Base-by-base conservation (phyloP, 768 basidiomycete species). In the Mycena leptocephala region DNA sequence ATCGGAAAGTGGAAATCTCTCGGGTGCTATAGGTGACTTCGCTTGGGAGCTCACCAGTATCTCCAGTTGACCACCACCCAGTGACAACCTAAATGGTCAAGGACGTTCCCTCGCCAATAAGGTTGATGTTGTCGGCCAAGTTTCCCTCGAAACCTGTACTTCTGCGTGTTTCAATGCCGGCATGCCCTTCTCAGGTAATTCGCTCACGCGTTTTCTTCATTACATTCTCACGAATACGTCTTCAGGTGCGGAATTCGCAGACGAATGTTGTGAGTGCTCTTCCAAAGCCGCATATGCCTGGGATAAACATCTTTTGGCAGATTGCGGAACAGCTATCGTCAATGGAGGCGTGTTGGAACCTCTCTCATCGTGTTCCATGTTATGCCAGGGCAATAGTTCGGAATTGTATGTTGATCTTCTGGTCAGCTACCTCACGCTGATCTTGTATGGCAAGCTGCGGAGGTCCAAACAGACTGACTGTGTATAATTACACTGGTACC, bases 401-500 rank as follows among this genome's bases (percentile, higher is more conserved):
- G 92, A 95, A 80, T 92, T 92, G 77, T 78, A 51, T 16, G 71
- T 77, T 9, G 20, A 28, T 64, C 6, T 16, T 7, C 3, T 35
- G 30, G 22, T 5, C 13, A 8, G 18, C 13, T 26, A 30, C 8
- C 20, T 32, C 11, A 33, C 24, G 3, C 63, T 70, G 8, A 75
- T 51, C 9, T 26, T 30, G 30, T 14, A 14, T 24, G 18, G 22
- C 5, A 55, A 78, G 77, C 72, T 96, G 95, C 77, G 95, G 95
- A 26, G 95, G 95, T 37, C 93, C 94, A 0, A 88, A 93, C 79
- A 85, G 90, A 56, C 85, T 95, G 28, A 93, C 90, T 67, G 82
- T 92, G 1, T 95, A 94, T 82, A 93, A 94, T 82, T 94, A 90
- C 77, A 95, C 93, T 51, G 93, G 93, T 0, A 90, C 88, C 0